A percentile compares a stretch with the other conserved stretches of the same genome.
These are phyloP conservation scores for Ascocoryne sarcoides DNA, from an alignment of 2,329 filamentous ascomycete genomes.

Conservation along the genomic window DNA sequence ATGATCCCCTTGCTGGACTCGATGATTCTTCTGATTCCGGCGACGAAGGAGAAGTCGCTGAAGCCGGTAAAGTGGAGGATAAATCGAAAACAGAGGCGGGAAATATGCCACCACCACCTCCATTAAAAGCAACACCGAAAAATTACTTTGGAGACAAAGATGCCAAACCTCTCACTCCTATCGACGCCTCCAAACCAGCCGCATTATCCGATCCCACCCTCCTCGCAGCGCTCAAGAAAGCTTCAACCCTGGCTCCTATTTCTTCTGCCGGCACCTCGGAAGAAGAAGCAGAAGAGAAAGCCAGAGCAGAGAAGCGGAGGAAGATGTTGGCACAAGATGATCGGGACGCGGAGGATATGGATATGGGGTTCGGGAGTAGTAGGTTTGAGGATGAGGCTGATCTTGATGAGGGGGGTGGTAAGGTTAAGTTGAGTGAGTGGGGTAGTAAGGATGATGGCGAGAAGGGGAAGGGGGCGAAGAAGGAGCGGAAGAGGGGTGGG, in stretches of 20 bases:
- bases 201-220: conserved; percentile 68
- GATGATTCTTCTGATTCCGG: conserved; percentile 32
- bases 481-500: conserved; percentile 56
- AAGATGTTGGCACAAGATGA: conserved; percentile 66
- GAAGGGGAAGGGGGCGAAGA: conserved; percentile 33
- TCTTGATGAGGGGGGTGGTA: conserved; percentile 55
- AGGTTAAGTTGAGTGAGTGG: conserved; percentile 62
- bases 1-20: conserved; percentile 56
- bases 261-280: conserved; percentile 32
- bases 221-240: conserved; percentile 77
- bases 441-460: conserved; percentile 42
- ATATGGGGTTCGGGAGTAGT: conserved; percentile 87
- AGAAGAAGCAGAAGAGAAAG: conserved; percentile 34
- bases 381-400: conserved; percentile 85
- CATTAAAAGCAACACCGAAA: conserved; percentile 31
- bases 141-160: conserved; percentile 58
- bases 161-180: conserved; percentile 30
- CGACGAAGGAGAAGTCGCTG: conserved; percentile 31
- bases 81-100: conserved; percentile 10
- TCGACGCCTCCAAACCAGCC: conserved; percentile 32
- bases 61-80: neutral
- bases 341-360: conserved; percentile 82
- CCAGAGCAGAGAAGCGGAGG: conserved; percentile 59
- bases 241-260: conserved; percentile 52
- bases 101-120: conserved; percentile 40